A percentile compares a stretch with the other conserved stretches of the same genome.
phyloP scores from a whole-genome alignment of 768 basidiomycete genomes.

The Psilocybe subaeruginosa region DNA sequence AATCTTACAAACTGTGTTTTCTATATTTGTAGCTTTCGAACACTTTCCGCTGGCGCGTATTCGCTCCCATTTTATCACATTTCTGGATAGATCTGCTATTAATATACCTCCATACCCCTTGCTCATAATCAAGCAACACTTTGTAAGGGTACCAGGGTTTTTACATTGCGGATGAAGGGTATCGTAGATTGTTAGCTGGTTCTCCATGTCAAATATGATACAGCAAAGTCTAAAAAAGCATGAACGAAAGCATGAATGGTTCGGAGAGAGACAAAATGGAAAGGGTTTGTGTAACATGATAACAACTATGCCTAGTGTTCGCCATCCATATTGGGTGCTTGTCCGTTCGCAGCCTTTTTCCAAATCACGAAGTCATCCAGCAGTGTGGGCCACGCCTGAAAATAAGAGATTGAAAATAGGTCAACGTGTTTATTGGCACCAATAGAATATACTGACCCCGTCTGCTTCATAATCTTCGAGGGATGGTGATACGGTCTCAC shows the following conservation, averaged over 20 bases:
- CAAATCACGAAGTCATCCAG: conserved; percentile 78
- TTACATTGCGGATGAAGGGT: neutral
- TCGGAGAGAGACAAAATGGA: conserved; percentile 4
- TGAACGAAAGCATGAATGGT: conserved; percentile 2
- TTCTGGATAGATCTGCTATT: conserved; percentile 11
- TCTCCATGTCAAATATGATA: conserved; percentile 10
- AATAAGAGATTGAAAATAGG: neutral
- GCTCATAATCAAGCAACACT: neutral
- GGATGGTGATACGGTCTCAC: conserved; percentile 57
- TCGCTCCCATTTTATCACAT: conserved; percentile 3
- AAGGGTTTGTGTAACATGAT: neutral
- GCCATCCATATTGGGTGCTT: neutral
- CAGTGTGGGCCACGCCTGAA: conserved; percentile 81
- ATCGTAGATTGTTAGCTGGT: conserved; percentile 5
- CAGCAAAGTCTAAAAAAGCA: conserved; percentile 7
- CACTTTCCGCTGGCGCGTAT: neutral
- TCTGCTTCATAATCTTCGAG: conserved; percentile 75
- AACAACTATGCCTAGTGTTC: neutral
- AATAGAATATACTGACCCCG: conserved; percentile 53
- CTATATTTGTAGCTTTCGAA: neutral
- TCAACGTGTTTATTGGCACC: neutral
- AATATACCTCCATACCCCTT: conserved; percentile 16
- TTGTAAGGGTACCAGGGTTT: neutral
- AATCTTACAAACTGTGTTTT: neutral
- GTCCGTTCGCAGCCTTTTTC: conserved; percentile 44